Conservation (phyloP, 1,284 basidiomycete genomes). For the Melanopsichium pennsylvanicum region DNA sequence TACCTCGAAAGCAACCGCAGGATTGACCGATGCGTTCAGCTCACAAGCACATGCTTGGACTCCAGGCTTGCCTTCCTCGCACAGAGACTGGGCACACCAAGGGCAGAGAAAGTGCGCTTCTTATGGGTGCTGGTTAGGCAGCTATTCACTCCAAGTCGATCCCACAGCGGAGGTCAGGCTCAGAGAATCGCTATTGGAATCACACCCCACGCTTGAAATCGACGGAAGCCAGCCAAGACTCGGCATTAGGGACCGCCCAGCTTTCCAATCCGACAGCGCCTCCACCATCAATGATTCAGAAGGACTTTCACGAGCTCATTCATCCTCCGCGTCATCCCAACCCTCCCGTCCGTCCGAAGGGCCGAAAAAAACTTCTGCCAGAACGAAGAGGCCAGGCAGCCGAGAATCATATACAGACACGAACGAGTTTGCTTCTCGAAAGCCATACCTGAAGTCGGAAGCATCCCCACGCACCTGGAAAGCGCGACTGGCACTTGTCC, state of each 20-base stretch:
- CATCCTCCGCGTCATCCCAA: constrained; percentile 18
- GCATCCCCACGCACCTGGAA: constrained; percentile 26
- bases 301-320: neutral
- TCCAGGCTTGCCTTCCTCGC: constrained; percentile 25
- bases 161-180: constrained; percentile 28
- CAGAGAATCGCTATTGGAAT: constrained; percentile 32
- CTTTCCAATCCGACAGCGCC: constrained; percentile 8
- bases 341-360: constrained; percentile 6
- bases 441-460: constrained; percentile 7
- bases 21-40: constrained; percentile 21
- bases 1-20: constrained; percentile 30
- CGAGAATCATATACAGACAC: constrained; percentile 2
- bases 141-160: constrained; percentile 44
- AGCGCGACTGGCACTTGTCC: constrained; percentile 20
- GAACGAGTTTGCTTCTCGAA: constrained; percentile 2
- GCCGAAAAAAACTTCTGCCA: constrained; percentile 5
- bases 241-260: constrained; percentile 36
- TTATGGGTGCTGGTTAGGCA: constrained; percentile 57
- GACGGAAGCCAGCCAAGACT: constrained; percentile 27
- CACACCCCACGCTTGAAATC: constrained; percentile 35
- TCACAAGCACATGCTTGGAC: constrained; percentile 12
- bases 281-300: constrained; percentile 8
- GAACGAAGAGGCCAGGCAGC: constrained; percentile 14
- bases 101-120: constrained; percentile 42
- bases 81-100: constrained; percentile 36